These are phyloP conservation scores for Coemansia sp. DNA, from an alignment of 192 early-diverging fungal species.

Conservation along the genomic window DNA sequence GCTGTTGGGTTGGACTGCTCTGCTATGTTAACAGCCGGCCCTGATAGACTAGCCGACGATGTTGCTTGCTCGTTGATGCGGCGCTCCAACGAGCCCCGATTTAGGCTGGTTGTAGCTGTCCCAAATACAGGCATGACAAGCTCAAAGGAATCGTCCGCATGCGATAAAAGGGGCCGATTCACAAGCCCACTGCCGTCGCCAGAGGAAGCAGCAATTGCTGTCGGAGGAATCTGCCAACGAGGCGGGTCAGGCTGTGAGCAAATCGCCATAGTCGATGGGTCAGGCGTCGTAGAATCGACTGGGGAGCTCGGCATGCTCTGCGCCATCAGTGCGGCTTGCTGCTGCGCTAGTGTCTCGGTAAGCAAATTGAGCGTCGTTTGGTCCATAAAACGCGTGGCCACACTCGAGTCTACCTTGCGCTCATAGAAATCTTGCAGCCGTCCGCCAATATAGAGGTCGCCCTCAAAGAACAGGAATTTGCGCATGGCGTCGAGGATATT, in stretches of 20 bases:
- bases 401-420: neutral
- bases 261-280: neutral
- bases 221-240: neutral
- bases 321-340: neutral
- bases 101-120: too few species aligned
- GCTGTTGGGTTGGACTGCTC: too few species aligned
- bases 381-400: neutral
- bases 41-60: too few species aligned
- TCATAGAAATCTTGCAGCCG: neutral
- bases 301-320: neutral
- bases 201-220: neutral
- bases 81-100: too few species aligned
- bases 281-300: neutral
- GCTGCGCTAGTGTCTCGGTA: neutral
- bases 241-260: neutral
- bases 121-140: too few species aligned
- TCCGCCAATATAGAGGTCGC: neutral
- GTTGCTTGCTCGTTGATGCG: too few species aligned
- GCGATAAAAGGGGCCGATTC: too few species aligned
- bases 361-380: neutral
- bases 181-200: too few species aligned
- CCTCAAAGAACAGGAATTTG: neutral
- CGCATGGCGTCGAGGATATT: neutral
- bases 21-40: too few species aligned
- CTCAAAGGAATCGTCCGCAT: too few species aligned